A percentile compares a stretch with the other conserved stretches of the same genome.
These are phyloP conservation scores for Brassica cretica DNA, from an alignment of 345 rosid species.

Conservation along the genomic window DNA sequence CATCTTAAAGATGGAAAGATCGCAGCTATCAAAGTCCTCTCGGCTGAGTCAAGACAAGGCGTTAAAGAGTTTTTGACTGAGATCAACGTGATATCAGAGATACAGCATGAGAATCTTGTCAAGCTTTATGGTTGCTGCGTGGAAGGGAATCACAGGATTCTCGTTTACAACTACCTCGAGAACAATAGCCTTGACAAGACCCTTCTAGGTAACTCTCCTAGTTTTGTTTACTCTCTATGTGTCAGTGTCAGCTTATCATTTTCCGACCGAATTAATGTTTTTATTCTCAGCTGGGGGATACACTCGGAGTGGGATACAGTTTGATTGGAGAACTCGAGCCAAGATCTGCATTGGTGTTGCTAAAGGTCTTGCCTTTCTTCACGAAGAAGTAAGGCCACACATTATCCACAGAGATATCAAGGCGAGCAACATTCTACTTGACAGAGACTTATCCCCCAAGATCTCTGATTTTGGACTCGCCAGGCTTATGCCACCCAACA, in stretches of 20 bases:
- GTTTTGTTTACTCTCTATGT: neutral
- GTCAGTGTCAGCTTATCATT: constrained; percentile 1
- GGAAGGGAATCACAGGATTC: constrained; percentile 75
- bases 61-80: constrained; percentile 85
- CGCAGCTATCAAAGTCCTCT: constrained; percentile 88
- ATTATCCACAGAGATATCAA: constrained; percentile 93
- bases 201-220: constrained; percentile 69
- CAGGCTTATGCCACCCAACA: constrained; percentile 74
- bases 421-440: constrained; percentile 95
- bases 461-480: constrained; percentile 98
- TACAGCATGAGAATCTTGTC: constrained; percentile 84
- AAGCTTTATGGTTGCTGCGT: constrained; percentile 90
- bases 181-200: constrained; percentile 90
- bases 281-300: constrained; percentile 54
- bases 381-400: constrained; percentile 79
- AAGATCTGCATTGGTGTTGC: constrained; percentile 81
- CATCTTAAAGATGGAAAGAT: constrained; percentile 70
- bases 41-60: constrained; percentile 96
- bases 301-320: constrained; percentile 54
- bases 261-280: neutral
- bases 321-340: constrained; percentile 69
- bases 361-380: constrained; percentile 83
- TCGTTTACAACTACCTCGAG: constrained; percentile 88
- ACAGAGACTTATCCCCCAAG: constrained; percentile 70
- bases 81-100: constrained; percentile 69